Evolutionary conservation across 192 early-diverging fungal genomes (phyloP).

Genomic region (Umbelopsis sp.): DNA sequence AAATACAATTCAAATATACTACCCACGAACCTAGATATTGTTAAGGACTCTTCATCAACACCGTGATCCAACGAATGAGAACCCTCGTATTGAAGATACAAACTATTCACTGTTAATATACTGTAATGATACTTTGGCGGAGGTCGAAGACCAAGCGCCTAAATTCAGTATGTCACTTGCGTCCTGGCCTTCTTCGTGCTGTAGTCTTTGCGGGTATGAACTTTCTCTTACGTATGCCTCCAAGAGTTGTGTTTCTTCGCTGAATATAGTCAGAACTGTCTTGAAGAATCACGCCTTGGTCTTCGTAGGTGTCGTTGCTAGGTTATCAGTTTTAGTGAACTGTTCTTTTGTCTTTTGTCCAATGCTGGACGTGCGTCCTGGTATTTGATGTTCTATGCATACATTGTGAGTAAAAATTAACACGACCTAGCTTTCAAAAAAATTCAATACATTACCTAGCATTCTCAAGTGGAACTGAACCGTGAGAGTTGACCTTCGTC

Average conservation of each 20-base stretch:
- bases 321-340: background rate
- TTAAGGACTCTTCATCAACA: constrained; percentile 8
- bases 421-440: too few species aligned
- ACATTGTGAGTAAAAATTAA: constrained; percentile 6
- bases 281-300: too few species aligned
- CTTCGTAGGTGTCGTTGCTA: too few species aligned
- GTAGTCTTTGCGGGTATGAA: constrained; percentile 7
- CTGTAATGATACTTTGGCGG: constrained; percentile 7
- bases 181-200: constrained; percentile 9
- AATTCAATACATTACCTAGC: too few species aligned
- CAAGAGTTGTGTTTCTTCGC: too few species aligned
- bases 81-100: constrained; percentile 5
- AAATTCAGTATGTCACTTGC: constrained; percentile 10
- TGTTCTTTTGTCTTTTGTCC: constrained; percentile 5
- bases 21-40: background rate
- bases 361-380: background rate
- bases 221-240: constrained; percentile 4
- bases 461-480: too few species aligned
- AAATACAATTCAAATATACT: background rate
- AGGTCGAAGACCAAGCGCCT: constrained; percentile 1
- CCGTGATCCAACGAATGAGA: constrained; percentile 7
- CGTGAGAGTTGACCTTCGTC: background rate
- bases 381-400: constrained; percentile 4
- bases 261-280: too few species aligned
- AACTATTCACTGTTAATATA: constrained; percentile 7